Evolutionary conservation across 192 early-diverging fungal species (phyloP).

Genomic region (Coemansia sp.): DNA sequence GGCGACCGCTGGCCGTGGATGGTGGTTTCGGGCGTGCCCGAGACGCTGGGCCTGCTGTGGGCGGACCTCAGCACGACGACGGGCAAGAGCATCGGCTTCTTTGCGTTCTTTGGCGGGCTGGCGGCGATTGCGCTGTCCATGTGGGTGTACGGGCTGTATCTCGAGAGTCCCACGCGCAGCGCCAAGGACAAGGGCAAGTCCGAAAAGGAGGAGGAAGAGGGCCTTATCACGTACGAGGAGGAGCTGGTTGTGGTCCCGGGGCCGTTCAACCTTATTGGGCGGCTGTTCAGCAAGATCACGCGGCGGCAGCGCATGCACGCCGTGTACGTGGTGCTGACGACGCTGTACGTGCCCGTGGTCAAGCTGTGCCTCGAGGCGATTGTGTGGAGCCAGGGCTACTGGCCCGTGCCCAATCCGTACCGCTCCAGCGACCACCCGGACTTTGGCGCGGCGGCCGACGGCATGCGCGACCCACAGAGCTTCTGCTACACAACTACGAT

Average conservation of each 20-base stretch:
- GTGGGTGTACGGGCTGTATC: conserved; percentile 41
- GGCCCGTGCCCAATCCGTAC: conserved; percentile 53
- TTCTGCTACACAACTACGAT: conserved; percentile 57
- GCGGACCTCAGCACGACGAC: conserved; percentile 47
- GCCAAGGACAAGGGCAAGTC: neutral
- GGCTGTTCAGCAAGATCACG: conserved; percentile 25
- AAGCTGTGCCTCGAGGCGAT: conserved; percentile 54
- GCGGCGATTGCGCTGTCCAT: conserved; percentile 13
- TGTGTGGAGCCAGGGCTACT: conserved; percentile 53
- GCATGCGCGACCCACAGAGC: conserved; percentile 13
- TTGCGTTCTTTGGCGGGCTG: conserved; percentile 35
- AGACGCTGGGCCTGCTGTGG: conserved; percentile 46
- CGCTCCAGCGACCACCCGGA: conserved; percentile 30
- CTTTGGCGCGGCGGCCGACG: conserved; percentile 12
- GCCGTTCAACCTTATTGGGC: conserved; percentile 31
- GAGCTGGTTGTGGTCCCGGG: conserved; percentile 33
- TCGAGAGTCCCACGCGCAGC: conserved; percentile 9
- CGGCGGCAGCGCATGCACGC: conserved; percentile 42
- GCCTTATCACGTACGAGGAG: conserved; percentile 33
- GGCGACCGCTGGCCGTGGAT: conserved; percentile 44
- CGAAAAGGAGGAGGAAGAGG: conserved; percentile 1
- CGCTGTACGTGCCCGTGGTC: conserved; percentile 50
- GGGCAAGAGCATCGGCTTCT: conserved; percentile 44
- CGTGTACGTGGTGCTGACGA: conserved; percentile 41
- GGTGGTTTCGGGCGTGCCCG: conserved; percentile 30